Evolutionary conservation across 78 protist species (phyloP).

Genomic region (Dictyostelium capitatum): DNA sequence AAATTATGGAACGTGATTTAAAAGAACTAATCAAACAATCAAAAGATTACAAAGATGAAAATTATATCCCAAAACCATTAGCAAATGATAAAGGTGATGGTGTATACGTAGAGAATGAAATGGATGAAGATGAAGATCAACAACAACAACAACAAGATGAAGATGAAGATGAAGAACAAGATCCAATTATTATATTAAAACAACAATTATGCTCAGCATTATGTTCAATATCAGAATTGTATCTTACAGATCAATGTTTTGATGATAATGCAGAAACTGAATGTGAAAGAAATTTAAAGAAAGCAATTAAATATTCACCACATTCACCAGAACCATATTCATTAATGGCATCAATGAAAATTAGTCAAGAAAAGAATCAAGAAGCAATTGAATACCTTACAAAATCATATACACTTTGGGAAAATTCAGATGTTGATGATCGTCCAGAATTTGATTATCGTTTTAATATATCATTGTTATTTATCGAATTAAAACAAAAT

Average conservation of each 20-base stretch:
- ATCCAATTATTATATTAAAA: conserved; percentile 9
- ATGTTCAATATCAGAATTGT: conserved; percentile 80
- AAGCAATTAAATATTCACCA: conserved; percentile 57
- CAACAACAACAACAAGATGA: not conserved
- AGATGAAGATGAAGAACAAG: conserved; percentile 28
- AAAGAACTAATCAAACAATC: not conserved
- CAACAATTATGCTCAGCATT: conserved; percentile 70
- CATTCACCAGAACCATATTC: conserved; percentile 71
- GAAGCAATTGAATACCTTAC: conserved; percentile 46
- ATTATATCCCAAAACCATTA: conserved; percentile 11
- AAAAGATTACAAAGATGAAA: not conserved
- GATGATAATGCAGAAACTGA: conserved; percentile 79
- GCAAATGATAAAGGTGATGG: not conserved
- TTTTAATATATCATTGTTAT: conserved; percentile 43
- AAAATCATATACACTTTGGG: conserved; percentile 72
- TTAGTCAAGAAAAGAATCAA: conserved; percentile 70
- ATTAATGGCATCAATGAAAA: conserved; percentile 78
- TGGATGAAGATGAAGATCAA: not conserved
- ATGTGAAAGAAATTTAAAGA: conserved; percentile 43
- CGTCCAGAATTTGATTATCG: conserved; percentile 75
- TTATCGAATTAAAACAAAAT: conserved; percentile 65
- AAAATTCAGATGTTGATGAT: conserved; percentile 32
- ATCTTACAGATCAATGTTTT: conserved; percentile 84
- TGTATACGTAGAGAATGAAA: not conserved
- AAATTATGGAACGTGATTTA: conserved; percentile 60